Base-by-base conservation (phyloP, 768 basidiomycete genomes). In the Podaxis sp. region DNA sequence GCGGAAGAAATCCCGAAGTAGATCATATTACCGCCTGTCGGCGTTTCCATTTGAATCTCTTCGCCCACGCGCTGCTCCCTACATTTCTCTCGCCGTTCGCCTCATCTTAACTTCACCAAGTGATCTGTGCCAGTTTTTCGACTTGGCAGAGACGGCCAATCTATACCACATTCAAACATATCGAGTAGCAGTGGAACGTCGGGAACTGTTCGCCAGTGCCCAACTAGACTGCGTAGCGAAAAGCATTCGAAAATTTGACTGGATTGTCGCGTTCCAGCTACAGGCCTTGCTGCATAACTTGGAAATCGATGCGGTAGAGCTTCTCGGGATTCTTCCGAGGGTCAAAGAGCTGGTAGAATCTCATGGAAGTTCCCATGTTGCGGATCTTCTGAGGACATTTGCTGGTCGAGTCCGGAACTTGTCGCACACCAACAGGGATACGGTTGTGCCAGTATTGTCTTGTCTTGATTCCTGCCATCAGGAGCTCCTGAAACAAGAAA, bases 261-360 rank as follows among this genome's bases (percentile, higher is more conserved):
- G 80, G 81, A 61, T 63, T 38, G 74, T 88, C 16, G 80, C 84
- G 0, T 88, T 86, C 64, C 86, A 88, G 65, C 70, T 87, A 25
- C 81, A 85, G 59, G 73, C 76, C 0, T 66, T 81, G 13, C 51
- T 77, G 16, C 72, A 70, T 32, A 73, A 72, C 50, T 67, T 76
- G 51, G 56, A 72, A 21, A 70, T 85, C 23, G 82, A 85, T 63
- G 69, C 79, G 25, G 65, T 61, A 25, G 86, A 88, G 64, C 69
- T 87, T 23, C 69, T 83, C 4, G 57, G 63, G 0, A 73, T 85
- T 9, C 71, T 77, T 16, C 69, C 68, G 0, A 50, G 62, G 18
- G 72, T 86, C 23, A 55, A 66, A 1, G 13, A 63, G 0, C 62
- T 81, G 42, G 62, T 73, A 11, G 18, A 62, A 4, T 16, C 53